These are phyloP conservation scores for Heterobasidion annosum DNA, from an alignment of 1,284 basidiomycete genomes.

Conservation along the genomic window DNA sequence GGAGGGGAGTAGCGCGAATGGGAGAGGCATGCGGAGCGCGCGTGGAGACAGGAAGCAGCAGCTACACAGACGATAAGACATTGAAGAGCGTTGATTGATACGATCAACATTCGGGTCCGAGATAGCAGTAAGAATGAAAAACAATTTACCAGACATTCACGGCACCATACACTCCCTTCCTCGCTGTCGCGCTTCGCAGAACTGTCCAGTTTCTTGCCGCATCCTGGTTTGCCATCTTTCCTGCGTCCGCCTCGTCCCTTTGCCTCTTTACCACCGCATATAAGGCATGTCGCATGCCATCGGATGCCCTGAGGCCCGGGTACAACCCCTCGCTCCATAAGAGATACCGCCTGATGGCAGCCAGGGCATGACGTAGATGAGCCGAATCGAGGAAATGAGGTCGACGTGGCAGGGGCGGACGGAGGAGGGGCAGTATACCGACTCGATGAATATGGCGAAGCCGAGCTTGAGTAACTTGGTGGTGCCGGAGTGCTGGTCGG, in stretches of 20 bases:
- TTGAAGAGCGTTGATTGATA: background rate
- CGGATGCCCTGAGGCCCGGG: conserved; percentile 70
- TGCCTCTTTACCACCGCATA: conserved; percentile 63
- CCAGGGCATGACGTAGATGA: conserved; percentile 58
- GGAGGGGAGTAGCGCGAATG: conserved; percentile 30
- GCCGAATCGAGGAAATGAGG: conserved; percentile 56
- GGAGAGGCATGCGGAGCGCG: conserved; percentile 40
- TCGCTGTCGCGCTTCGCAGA: conserved; percentile 64
- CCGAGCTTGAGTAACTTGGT: conserved; percentile 16
- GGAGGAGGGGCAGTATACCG: conserved; percentile 37
- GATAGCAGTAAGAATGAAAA: background rate
- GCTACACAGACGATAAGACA: conserved; percentile 25
- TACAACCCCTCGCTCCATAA: conserved; percentile 77
- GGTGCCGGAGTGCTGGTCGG: background rate
- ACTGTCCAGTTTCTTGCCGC: conserved; percentile 73
- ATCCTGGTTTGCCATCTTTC: conserved; percentile 56
- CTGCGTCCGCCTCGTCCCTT: conserved; percentile 28
- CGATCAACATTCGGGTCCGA: background rate
- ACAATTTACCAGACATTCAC: conserved; percentile 66
- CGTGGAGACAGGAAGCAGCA: conserved; percentile 42
- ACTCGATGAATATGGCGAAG: conserved; percentile 24
- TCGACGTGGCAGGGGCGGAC: conserved; percentile 27
- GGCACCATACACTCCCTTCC: conserved; percentile 68
- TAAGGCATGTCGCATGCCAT: conserved; percentile 70
- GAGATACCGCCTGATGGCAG: conserved; percentile 60